These are phyloP conservation scores for Cordyceps sp. DNA, from an alignment of 2,329 filamentous ascomycete genomes.

Conservation along the genomic window DNA sequence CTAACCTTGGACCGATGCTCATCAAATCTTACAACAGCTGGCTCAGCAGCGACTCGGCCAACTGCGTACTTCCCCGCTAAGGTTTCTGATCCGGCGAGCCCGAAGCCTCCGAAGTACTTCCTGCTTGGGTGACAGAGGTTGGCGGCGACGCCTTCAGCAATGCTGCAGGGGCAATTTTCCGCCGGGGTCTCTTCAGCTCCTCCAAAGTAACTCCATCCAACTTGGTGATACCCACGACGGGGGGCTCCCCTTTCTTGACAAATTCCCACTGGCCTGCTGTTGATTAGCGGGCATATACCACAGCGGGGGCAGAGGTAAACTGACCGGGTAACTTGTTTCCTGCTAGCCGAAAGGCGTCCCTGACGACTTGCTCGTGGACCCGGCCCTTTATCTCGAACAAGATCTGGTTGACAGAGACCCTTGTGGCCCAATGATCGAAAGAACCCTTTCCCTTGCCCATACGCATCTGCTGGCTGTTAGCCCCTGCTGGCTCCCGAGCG, in stretches of 20 bases:
- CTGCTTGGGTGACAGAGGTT: slow-evolving; percentile 15
- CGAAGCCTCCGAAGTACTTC: slow-evolving; percentile 17
- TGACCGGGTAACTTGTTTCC: slow-evolving; percentile 87
- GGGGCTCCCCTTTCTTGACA: slow-evolving; percentile 77
- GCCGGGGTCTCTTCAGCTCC: slow-evolving; percentile 65
- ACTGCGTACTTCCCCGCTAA: too few relatives aligned
- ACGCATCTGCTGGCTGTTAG: slow-evolving; percentile 41
- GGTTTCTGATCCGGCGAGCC: slow-evolving; percentile 5
- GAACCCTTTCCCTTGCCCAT: slow-evolving; percentile 99
- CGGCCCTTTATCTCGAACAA: slow-evolving; percentile 86
- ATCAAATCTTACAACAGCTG: too few relatives aligned
- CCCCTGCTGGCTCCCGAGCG: too few relatives aligned
- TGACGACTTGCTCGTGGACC: slow-evolving; percentile 84
- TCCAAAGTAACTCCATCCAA: slow-evolving; percentile 71
- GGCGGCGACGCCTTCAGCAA: slow-evolving; percentile 16
- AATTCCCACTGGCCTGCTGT: slow-evolving; percentile 68
- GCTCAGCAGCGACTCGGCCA: too few relatives aligned
- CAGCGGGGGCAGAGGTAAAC: slow-evolving; percentile 10
- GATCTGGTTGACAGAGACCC: slow-evolving; percentile 80
- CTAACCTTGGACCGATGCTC: too few relatives aligned
- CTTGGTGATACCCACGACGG: slow-evolving; percentile 86
- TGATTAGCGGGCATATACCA: slow-evolving; percentile 6
- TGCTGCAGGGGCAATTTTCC: slow-evolving; percentile 36
- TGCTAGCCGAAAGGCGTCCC: slow-evolving; percentile 84
- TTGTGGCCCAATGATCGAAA: slow-evolving; percentile 90